These are phyloP conservation scores for Didymella pinodella DNA, from an alignment of 2,329 filamentous ascomycete genomes.

Conservation along the genomic window DNA sequence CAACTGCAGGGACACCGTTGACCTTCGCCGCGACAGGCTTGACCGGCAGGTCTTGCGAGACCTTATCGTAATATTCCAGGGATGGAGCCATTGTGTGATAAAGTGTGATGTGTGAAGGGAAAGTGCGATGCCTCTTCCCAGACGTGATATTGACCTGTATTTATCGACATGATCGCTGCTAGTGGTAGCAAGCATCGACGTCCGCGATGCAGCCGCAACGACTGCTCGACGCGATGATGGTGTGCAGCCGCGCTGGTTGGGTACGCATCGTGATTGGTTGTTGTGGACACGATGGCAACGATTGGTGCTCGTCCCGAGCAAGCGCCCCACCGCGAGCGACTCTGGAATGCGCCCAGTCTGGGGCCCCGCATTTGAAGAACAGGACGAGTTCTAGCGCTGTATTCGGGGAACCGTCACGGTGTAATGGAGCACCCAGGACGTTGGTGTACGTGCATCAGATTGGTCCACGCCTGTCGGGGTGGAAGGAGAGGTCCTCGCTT, in stretches of 20 bases:
- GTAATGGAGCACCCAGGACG: neutral
- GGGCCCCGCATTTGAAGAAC: constrained; percentile 3
- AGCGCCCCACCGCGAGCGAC: neutral
- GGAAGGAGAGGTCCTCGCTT: neutral
- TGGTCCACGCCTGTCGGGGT: neutral
- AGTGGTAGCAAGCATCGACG: neutral
- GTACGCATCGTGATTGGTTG: neutral
- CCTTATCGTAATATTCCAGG: neutral
- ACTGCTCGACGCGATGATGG: constrained; percentile 12
- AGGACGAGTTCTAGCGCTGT: neutral
- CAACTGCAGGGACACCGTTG: neutral
- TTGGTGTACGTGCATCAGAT: neutral
- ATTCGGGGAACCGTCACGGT: neutral
- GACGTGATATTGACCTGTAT: neutral
- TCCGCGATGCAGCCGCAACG: neutral
- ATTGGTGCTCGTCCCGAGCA: constrained; percentile 17
- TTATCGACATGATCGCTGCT: constrained; percentile 6
- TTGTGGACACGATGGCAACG: neutral
- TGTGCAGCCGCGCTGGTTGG: neutral
- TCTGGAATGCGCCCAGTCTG: neutral
- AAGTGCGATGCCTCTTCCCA: neutral
- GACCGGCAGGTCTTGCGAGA: neutral
- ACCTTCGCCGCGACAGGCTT: neutral
- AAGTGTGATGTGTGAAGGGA: neutral
- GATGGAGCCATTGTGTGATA: neutral